Percentiles rank a stretch among this genome's conserved stretches.
Evolutionary conservation across 1,284 basidiomycete species (phyloP).

Genomic region (Lentinus polychrous): DNA sequence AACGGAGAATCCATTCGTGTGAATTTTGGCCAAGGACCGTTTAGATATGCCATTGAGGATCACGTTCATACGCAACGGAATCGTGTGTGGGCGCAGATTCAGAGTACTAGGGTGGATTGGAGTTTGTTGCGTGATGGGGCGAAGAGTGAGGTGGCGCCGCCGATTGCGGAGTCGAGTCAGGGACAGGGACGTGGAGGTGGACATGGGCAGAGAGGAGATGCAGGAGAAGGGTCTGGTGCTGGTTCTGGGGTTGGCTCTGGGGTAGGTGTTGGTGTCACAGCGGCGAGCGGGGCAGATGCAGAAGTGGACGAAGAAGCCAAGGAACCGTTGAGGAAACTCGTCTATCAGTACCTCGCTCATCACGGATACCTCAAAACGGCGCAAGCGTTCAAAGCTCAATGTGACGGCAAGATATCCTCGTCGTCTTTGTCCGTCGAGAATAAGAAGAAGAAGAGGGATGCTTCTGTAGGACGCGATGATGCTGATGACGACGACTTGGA

Average conservation of each 20-base stretch:
- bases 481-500: slow-evolving; percentile 31
- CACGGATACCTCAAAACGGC: slow-evolving; percentile 72
- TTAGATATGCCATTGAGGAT: slow-evolving; percentile 83
- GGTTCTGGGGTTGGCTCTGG: not conserved
- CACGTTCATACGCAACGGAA: slow-evolving; percentile 65
- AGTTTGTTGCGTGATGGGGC: slow-evolving; percentile 20
- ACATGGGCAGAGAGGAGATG: slow-evolving; percentile 3
- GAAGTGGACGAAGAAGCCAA: slow-evolving; percentile 22
- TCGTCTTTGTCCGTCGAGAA: too few species aligned
- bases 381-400: slow-evolving; percentile 48
- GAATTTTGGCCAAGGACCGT: slow-evolving; percentile 83
- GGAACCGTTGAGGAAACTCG: slow-evolving; percentile 55
- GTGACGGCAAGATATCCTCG: slow-evolving; percentile 10
- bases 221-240: not conserved
- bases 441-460: too few species aligned
- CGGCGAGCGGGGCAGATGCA: slow-evolving; percentile 3
- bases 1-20: slow-evolving; percentile 64
- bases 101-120: slow-evolving; percentile 37
- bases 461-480: not conserved
- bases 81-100: slow-evolving; percentile 56
- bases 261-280: slow-evolving; percentile 8
- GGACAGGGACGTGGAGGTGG: slow-evolving; percentile 11
- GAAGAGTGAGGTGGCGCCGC: slow-evolving; percentile 10
- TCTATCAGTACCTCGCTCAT: slow-evolving; percentile 74
- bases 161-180: too few species aligned